A percentile compares a stretch with the other conserved stretches of the same genome.
Evolutionary conservation across 108 stramenopile genomes (phyloP).

Genomic region (Nannochloropsis oceanica): DNA sequence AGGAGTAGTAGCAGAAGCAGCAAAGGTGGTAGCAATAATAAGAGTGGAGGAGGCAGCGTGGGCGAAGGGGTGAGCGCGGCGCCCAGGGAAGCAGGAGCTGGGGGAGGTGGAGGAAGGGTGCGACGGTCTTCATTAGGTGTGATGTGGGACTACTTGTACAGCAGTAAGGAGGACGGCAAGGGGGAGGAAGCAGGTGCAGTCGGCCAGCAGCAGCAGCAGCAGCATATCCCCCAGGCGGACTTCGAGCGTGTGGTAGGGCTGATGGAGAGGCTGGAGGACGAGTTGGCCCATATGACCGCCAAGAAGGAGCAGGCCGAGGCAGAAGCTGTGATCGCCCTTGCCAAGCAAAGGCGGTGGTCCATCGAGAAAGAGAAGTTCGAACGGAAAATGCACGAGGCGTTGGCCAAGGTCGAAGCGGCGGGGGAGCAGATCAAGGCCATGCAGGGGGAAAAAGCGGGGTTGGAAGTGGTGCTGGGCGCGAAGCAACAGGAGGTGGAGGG

Average conservation of each 20-base stretch:
- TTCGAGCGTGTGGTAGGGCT: constrained; percentile 6
- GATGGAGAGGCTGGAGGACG: constrained; percentile 21
- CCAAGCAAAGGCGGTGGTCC: constrained; percentile 4
- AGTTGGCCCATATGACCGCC: constrained; percentile 16
- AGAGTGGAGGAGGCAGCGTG: neutral
- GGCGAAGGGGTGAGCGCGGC: neutral
- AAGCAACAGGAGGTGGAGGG: constrained; percentile 2
- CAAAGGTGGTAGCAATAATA: neutral
- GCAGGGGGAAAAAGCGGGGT: neutral
- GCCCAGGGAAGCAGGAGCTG: neutral
- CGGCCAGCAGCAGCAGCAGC: neutral
- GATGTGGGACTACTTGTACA: neutral
- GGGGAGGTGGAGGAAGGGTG: neutral
- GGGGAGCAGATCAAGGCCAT: neutral
- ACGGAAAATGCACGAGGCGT: neutral
- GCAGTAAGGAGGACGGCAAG: neutral
- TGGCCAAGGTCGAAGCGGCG: neutral
- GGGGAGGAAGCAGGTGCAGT: neutral
- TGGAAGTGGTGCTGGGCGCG: neutral
- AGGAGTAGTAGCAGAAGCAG: neutral
- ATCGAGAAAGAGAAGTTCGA: constrained; percentile 14
- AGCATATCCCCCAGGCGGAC: neutral
- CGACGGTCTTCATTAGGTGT: neutral
- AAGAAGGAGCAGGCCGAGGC: constrained; percentile 19
- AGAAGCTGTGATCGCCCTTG: constrained; percentile 21